These are phyloP conservation scores for Simplicillium sp. DNA, from an alignment of 2,329 filamentous ascomycete species.

Conservation along the genomic window DNA sequence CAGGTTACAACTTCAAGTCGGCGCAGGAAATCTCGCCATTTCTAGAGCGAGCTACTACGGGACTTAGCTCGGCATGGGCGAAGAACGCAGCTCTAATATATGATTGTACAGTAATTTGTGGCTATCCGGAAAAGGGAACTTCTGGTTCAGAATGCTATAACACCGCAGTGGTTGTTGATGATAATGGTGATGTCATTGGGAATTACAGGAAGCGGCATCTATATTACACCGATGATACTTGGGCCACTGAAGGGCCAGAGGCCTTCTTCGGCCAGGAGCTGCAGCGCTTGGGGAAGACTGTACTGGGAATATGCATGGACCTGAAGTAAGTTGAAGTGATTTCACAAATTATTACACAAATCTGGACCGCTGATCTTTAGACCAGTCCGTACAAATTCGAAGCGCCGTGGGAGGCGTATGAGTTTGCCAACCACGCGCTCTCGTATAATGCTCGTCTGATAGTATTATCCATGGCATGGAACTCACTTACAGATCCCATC, in stretches of 20 bases:
- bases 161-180: slow-evolving; percentile 34
- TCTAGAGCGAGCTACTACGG: slow-evolving; percentile 51
- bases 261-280: slow-evolving; percentile 40
- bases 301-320: slow-evolving; percentile 53
- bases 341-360: not conserved
- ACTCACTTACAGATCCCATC: slow-evolving; percentile 45
- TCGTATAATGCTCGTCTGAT: slow-evolving; percentile 49
- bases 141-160: slow-evolving; percentile 31
- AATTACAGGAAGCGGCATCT: slow-evolving; percentile 37
- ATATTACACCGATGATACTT: slow-evolving; percentile 51
- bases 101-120: slow-evolving; percentile 52
- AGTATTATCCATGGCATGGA: slow-evolving; percentile 71
- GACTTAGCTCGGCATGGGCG: slow-evolving; percentile 57
- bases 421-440: slow-evolving; percentile 47
- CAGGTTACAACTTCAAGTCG: slow-evolving; percentile 61
- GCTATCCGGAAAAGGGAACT: slow-evolving; percentile 52
- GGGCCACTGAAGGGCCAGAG: slow-evolving; percentile 44
- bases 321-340: slow-evolving; percentile 39
- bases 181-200: slow-evolving; percentile 38
- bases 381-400: slow-evolving; percentile 26
- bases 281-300: slow-evolving; percentile 37
- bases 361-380: not conserved
- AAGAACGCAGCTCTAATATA: slow-evolving; percentile 47
- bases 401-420: slow-evolving; percentile 26
- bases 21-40: slow-evolving; percentile 51